Percentiles rank a stretch among this genome's conserved stretches.
These are phyloP conservation scores for Tagetes patula DNA, from an alignment of 129 eudicot genomes.

Conservation along the genomic window DNA sequence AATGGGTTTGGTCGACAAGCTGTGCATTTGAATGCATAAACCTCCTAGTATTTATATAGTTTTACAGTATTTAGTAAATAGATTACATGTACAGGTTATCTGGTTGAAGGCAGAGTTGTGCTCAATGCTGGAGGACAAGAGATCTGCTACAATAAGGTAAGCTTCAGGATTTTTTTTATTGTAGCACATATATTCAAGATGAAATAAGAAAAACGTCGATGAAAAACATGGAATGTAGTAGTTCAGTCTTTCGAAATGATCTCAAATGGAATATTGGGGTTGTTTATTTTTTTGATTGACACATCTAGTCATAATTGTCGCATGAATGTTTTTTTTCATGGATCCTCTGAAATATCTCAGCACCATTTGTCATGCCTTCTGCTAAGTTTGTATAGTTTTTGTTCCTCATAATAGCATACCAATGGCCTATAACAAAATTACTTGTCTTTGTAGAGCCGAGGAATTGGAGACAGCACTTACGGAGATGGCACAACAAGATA, in stretches of 20 bases:
- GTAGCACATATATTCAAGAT: neutral
- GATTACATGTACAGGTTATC: conserved; percentile 60
- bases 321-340: neutral
- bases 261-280: neutral
- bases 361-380: conserved; percentile 9
- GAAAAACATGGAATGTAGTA: conserved; percentile 1
- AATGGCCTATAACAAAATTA: conserved; percentile 16
- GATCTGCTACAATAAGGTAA: conserved; percentile 84
- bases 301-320: neutral
- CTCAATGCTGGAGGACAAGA: conserved; percentile 89
- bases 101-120: conserved; percentile 89
- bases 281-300: neutral
- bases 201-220: conserved; percentile 14
- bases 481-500: conserved; percentile 86
- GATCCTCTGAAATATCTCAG: conserved; percentile 7
- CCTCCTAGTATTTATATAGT: conserved; percentile 1
- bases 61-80: conserved; percentile 22
- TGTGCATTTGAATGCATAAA: neutral
- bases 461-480: conserved; percentile 90
- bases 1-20: neutral
- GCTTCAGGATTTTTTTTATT: conserved; percentile 24
- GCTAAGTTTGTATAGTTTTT: conserved; percentile 5
- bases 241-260: conserved; percentile 15
- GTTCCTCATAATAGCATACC: conserved; percentile 6
- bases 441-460: conserved; percentile 62